Conservation (phyloP, 1,284 basidiomycete species). For the Trichosporon ovoides region DNA sequence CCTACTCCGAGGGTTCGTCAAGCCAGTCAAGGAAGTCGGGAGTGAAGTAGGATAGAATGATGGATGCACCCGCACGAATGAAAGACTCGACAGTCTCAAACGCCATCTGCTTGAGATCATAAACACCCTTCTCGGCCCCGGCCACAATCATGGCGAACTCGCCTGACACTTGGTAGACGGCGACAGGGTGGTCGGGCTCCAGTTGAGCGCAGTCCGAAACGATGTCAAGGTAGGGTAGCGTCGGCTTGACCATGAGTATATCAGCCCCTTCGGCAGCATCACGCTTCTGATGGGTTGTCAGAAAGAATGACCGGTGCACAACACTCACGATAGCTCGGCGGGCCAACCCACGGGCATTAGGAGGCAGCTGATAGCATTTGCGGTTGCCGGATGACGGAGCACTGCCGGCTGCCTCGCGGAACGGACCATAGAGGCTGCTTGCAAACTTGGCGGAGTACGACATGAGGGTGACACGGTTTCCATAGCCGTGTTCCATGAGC, state of each 20-base stretch:
- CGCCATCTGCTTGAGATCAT: slow-evolving; percentile 85
- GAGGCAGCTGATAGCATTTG: slow-evolving; percentile 96
- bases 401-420: slow-evolving; percentile 93
- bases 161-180: slow-evolving; percentile 93
- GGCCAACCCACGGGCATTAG: slow-evolving; percentile 80
- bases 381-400: slow-evolving; percentile 90
- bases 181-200: slow-evolving; percentile 79
- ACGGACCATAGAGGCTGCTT: slow-evolving; percentile 92
- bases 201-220: slow-evolving; percentile 80
- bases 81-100: slow-evolving; percentile 87
- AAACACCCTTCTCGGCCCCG: slow-evolving; percentile 86
- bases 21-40: slow-evolving; percentile 93
- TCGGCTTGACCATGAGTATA: slow-evolving; percentile 98
- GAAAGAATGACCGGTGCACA: too few species aligned
- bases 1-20: slow-evolving; percentile 41
- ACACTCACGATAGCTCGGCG: slow-evolving; percentile 78
- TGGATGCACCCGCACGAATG: slow-evolving; percentile 82
- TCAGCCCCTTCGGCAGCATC: slow-evolving; percentile 94
- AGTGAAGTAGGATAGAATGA: slow-evolving; percentile 92
- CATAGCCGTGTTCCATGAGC: slow-evolving; percentile 72
- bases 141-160: slow-evolving; percentile 97
- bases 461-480: slow-evolving; percentile 88
- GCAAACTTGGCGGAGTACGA: slow-evolving; percentile 99
- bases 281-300: slow-evolving; percentile 60
- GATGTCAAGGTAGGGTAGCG: slow-evolving; percentile 93